phyloP scores from a whole-genome alignment of 257 asterid genomes.

The Solanum bukasovii region DNA sequence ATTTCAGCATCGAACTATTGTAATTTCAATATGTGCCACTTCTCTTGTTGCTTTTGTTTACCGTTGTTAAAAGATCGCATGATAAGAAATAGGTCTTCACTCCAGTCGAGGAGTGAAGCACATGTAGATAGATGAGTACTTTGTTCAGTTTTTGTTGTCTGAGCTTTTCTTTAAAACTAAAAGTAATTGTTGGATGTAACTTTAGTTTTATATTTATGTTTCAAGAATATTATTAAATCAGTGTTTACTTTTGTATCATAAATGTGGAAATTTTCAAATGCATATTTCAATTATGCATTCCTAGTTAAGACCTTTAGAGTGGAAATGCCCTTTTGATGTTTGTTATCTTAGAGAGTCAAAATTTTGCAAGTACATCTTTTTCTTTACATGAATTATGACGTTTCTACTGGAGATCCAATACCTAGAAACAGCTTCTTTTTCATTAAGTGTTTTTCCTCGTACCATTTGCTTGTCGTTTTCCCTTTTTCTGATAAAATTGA shows the following conservation, averaged over 20 bases:
- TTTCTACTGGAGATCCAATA: not conserved
- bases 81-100: not conserved
- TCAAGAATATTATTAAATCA: not conserved
- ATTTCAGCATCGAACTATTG: not conserved
- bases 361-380: not conserved
- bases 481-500: not conserved
- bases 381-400: not conserved
- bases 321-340: not conserved
- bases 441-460: not conserved
- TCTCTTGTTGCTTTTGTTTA: not conserved
- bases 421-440: not conserved
- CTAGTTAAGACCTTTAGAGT: not conserved
- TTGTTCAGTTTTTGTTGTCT: not conserved
- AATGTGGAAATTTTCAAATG: not conserved
- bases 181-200: not conserved
- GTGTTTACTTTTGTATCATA: not conserved
- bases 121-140: not conserved
- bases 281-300: not conserved
- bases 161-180: not conserved
- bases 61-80: not conserved
- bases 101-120: not conserved
- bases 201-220: not conserved
- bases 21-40: not conserved
- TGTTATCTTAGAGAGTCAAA: not conserved
- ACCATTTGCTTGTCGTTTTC: not conserved